Base-by-base conservation (phyloP, 164 flowering plant genomes). In the Protea cynaroides region DNA sequence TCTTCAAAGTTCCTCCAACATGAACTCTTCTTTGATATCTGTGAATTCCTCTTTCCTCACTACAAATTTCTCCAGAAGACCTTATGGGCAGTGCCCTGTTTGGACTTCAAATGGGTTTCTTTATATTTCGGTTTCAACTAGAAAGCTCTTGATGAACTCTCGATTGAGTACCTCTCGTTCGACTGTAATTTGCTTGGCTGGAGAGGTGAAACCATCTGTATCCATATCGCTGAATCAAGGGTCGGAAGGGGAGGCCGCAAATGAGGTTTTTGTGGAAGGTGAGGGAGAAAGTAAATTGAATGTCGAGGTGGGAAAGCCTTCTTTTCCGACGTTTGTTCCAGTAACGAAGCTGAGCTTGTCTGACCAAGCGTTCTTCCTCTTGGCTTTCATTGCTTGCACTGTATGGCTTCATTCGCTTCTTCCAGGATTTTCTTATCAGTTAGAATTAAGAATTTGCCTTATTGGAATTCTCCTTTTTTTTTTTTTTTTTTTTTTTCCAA, bases 301-400 rank as follows among this genome's bases (percentile, higher is more conserved):
- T 34, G 75, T 79, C n/a, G 75, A 77, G 67, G 80, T 86, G 21
- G 82, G 82, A 38, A 74, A 36, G 56, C 79, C 90, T 13, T 62
- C 29, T 18, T 21, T 70, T 56, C 80, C 78, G 6, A 34, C 67
- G 13, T 37, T 5, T 68, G n/a, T 75, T 70, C 72, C 69, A 8
- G 55, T 67, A 37, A 58, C 78, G 17, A 83, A 77, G 38, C 65
- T 87, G 72, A 85, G 86, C 72, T 74, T 80, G 73, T 75, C 81
- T 44, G 88, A 88, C 68, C 86, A 84, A 61, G 92, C 92, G 53
- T 88, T 83, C 76, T 76, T 82, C 71, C 82, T 90, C 40, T 59
- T 86, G 65, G 71, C 89, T 18, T 90, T 90, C 78, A 77, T 88
- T 63, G 86, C 86, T 67, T 82, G 86, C 84, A 81, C 89, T 86